Evolutionary conservation across 2,329 filamentous ascomycete genomes (phyloP).

Genomic region (Aspergillus brunneoviolaceus): DNA sequence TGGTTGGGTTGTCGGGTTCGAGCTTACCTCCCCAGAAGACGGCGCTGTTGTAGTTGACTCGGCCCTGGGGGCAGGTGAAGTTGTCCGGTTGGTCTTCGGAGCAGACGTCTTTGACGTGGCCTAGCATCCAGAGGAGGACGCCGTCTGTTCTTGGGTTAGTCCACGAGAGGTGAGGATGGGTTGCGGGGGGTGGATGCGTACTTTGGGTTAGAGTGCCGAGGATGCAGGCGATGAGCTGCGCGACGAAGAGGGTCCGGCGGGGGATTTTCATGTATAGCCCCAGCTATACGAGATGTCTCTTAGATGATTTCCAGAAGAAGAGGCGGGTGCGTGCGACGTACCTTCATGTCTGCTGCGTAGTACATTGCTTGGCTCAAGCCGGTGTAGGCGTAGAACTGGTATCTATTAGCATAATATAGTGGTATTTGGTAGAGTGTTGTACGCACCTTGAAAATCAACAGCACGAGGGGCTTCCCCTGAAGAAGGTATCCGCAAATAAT

Average conservation of each 20-base stretch:
- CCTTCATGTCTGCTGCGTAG: slow-evolving; percentile 53
- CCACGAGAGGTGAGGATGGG: slow-evolving; percentile 6
- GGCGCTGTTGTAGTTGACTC: slow-evolving; percentile 46
- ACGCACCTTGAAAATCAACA: slow-evolving; percentile 36
- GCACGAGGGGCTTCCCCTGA: slow-evolving; percentile 42
- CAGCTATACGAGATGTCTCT: slow-evolving; percentile 29
- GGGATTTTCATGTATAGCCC: slow-evolving; percentile 53
- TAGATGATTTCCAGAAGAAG: neutral
- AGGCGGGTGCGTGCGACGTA: slow-evolving; percentile 40
- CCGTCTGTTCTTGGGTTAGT: slow-evolving; percentile 33
- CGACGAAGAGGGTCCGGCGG: slow-evolving; percentile 46
- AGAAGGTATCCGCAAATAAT: slow-evolving; percentile 45
- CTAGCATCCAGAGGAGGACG: slow-evolving; percentile 32
- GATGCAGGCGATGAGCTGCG: slow-evolving; percentile 49
- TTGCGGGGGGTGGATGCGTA: slow-evolving; percentile 4
- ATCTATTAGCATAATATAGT: slow-evolving; percentile 45
- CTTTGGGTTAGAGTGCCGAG: slow-evolving; percentile 46
- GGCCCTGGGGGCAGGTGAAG: slow-evolving; percentile 50
- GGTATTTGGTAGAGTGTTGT: too few relatives aligned
- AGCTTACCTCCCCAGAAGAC: slow-evolving; percentile 46
- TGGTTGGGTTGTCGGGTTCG: too few relatives aligned
- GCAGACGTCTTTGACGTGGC: slow-evolving; percentile 43
- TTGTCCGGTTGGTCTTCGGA: slow-evolving; percentile 41
- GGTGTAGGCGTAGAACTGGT: slow-evolving; percentile 62
- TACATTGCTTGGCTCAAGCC: slow-evolving; percentile 51